Conservation (phyloP, 192 early-diverging fungal species). For the Blastocladiella britannica region DNA sequence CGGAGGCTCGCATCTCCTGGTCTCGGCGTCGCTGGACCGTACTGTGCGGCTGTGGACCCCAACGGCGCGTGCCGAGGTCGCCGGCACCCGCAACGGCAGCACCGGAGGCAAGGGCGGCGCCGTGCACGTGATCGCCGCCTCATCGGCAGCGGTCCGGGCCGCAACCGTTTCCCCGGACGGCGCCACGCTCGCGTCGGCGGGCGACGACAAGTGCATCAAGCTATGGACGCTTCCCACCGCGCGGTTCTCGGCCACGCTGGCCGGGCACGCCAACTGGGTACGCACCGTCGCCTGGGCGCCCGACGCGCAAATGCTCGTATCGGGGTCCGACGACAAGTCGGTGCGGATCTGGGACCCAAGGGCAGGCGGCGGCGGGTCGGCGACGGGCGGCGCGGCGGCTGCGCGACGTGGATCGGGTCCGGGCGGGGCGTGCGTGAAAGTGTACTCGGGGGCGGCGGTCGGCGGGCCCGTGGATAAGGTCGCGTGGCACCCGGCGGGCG, state of each 20-base stretch:
- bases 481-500: constrained; percentile 31
- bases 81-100: not conserved
- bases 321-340: constrained; percentile 37
- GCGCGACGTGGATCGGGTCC: too few species aligned
- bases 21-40: constrained; percentile 25
- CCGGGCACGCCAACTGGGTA: constrained; percentile 41
- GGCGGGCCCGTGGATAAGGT: constrained; percentile 1
- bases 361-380: too few species aligned
- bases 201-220: constrained; percentile 38
- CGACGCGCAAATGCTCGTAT: constrained; percentile 23
- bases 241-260: constrained; percentile 32
- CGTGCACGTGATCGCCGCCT: constrained; percentile 34
- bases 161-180: constrained; percentile 33
- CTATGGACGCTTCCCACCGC: constrained; percentile 31
- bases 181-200: constrained; percentile 20
- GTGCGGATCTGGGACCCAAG: constrained; percentile 33
- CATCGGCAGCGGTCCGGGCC: constrained; percentile 27
- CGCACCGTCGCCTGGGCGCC: constrained; percentile 28
- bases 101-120: constrained; percentile 33
- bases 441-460: too few species aligned
- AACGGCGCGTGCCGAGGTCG: constrained; percentile 15
- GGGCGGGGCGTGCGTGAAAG: too few species aligned
- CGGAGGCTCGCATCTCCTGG: constrained; percentile 13
- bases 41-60: constrained; percentile 41
- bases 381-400: too few species aligned